Evolutionary conservation across 1,284 basidiomycete genomes (phyloP).

Genomic region (Tremellales sp.): DNA sequence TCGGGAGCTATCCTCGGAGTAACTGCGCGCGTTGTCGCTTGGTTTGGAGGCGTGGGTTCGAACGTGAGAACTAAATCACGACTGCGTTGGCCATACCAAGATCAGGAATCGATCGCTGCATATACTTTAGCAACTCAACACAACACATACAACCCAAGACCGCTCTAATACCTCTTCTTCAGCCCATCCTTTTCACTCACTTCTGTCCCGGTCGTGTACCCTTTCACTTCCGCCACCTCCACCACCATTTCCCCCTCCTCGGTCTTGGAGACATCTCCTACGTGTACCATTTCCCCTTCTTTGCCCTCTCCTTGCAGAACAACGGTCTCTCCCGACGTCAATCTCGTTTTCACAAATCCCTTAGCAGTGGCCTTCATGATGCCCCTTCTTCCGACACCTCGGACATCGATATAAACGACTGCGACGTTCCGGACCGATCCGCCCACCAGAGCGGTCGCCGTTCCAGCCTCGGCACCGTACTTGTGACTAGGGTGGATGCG

Average conservation of each 20-base stretch:
- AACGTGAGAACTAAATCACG: too few species aligned
- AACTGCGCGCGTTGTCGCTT: too few species aligned
- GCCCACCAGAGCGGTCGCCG: conserved; percentile 58
- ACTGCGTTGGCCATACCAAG: too few species aligned
- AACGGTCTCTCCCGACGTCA: conserved; percentile 39
- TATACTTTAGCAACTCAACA: too few species aligned
- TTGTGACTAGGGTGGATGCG: conserved; percentile 39
- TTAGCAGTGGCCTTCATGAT: conserved; percentile 56
- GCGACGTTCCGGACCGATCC: conserved; percentile 64
- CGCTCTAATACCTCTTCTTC: too few species aligned
- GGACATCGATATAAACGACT: conserved; percentile 70
- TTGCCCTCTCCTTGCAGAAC: conserved; percentile 31
- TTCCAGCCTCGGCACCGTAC: conserved; percentile 63
- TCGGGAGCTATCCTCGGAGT: too few species aligned
- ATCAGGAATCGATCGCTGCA: too few species aligned
- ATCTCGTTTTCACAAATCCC: conserved; percentile 43
- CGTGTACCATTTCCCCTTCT: conserved; percentile 12
- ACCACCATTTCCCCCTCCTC: conserved; percentile 16
- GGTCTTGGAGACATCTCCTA: conserved; percentile 12
- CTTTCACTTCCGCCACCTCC: conserved; percentile 17
- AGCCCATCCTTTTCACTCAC: too few species aligned
- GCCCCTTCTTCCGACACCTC: conserved; percentile 65
- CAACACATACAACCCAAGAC: too few species aligned
- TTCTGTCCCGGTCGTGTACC: too few species aligned
- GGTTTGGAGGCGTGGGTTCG: too few species aligned